Evolutionary conservation across 805 yeast species (phyloP).

Genomic region (Pichia scutulata): DNA sequence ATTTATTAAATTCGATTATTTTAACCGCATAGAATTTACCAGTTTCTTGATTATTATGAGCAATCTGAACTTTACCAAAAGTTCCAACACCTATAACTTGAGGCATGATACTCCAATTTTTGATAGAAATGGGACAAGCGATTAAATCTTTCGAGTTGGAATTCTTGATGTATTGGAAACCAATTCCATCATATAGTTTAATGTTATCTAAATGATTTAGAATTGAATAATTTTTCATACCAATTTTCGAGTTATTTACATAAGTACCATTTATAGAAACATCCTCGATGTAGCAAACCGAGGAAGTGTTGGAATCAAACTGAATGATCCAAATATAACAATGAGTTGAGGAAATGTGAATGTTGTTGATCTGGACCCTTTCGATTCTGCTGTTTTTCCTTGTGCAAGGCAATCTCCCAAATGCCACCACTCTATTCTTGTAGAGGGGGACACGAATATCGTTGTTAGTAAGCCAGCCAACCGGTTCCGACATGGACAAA

Average conservation of each 20-base stretch:
- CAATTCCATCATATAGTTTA: constrained; percentile 28
- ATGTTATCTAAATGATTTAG: constrained; percentile 32
- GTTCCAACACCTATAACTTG: constrained; percentile 47
- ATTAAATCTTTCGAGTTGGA: too few relatives aligned
- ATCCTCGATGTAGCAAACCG: constrained; percentile 44
- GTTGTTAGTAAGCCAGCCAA: neutral
- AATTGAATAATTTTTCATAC: constrained; percentile 26
- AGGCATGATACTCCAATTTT: constrained; percentile 36
- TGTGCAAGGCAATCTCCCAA: constrained; percentile 34
- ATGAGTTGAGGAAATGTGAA: constrained; percentile 39
- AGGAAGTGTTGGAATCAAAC: constrained; percentile 41
- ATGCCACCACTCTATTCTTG: constrained; percentile 30
- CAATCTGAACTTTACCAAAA: constrained; percentile 44
- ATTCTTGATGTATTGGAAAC: constrained; percentile 8
- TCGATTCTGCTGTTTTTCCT: neutral
- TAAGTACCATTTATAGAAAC: constrained; percentile 44
- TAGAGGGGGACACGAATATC: constrained; percentile 7
- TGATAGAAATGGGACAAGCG: too few relatives aligned
- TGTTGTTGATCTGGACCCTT: constrained; percentile 4
- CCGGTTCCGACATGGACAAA: neutral
- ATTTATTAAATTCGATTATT: constrained; percentile 18
- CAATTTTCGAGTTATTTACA: constrained; percentile 31
- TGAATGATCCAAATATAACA: constrained; percentile 30
- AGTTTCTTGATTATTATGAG: constrained; percentile 19
- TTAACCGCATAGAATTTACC: constrained; percentile 42